Evolutionary conservation across 306 rosid species (phyloP).

Genomic region (Citrullus amarus): DNA sequence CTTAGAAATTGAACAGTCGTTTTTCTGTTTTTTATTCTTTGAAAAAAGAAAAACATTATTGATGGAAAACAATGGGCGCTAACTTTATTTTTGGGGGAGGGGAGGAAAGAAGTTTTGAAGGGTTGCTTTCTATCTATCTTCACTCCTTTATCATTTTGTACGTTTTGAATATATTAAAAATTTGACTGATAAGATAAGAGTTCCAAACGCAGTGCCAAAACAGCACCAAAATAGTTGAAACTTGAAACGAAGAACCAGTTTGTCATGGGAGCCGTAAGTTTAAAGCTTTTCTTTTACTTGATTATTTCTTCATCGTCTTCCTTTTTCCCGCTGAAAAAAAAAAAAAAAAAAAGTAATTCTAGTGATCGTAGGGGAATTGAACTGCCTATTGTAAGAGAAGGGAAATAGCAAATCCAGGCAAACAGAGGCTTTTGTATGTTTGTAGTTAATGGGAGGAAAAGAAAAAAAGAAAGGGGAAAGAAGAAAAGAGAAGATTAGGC

Average conservation of each 20-base stretch:
- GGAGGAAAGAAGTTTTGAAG: not conserved
- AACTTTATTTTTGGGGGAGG: not conserved
- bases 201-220: not conserved
- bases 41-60: not conserved
- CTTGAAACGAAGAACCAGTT: not conserved
- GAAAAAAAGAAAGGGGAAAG: not conserved
- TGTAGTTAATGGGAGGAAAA: constrained; percentile 3
- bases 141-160: constrained; percentile 3
- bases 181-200: not conserved
- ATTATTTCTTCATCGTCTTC: not conserved
- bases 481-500: constrained; percentile 18
- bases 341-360: not conserved
- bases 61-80: constrained; percentile 4
- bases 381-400: not conserved
- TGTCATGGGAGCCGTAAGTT: not conserved
- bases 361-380: not conserved
- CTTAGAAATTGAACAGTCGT: not conserved
- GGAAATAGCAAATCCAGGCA: not conserved
- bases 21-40: not conserved
- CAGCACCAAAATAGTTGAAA: not conserved
- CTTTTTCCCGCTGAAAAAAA: not conserved
- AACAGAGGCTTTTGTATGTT: constrained; percentile 2
- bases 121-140: constrained; percentile 2
- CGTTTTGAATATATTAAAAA: not conserved
- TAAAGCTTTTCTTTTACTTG: not conserved